Conservation (phyloP, 2,329 filamentous ascomycete genomes). For the Fusarium veterinarium region DNA sequence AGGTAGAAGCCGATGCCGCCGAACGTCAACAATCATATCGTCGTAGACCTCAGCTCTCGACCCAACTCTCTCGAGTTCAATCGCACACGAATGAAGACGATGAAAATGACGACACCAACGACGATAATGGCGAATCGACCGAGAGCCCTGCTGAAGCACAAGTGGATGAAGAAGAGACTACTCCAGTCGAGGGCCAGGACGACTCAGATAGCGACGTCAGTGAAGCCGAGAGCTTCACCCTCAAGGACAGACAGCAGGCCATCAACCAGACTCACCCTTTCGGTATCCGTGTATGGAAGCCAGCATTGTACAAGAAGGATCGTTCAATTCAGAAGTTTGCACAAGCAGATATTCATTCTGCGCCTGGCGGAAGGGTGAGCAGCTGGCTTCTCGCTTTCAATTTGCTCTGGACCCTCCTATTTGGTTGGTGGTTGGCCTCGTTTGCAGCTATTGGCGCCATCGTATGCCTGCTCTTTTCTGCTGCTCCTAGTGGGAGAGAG, state of each 20-base stretch:
- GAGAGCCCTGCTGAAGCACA: constrained; percentile 46
- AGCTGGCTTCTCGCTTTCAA: constrained; percentile 90
- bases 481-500: constrained; percentile 81
- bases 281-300: constrained; percentile 98
- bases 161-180: constrained; percentile 49
- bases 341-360: constrained; percentile 96
- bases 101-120: constrained; percentile 36
- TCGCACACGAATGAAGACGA: constrained; percentile 47
- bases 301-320: constrained; percentile 96
- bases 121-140: constrained; percentile 31
- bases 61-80: constrained; percentile 56
- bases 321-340: constrained; percentile 96
- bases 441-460: constrained; percentile 79
- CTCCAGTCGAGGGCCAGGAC: constrained; percentile 58
- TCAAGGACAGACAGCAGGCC: constrained; percentile 95
- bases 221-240: constrained; percentile 96
- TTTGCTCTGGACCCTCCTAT: constrained; percentile 86
- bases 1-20: constrained; percentile 77
- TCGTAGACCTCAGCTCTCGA: constrained; percentile 49
- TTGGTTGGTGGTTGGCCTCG: constrained; percentile 95
- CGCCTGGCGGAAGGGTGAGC: constrained; percentile 87
- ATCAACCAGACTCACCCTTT: constrained; percentile 99
- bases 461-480: constrained; percentile 82
- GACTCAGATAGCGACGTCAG: constrained; percentile 81
- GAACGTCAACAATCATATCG: constrained; percentile 58